These are phyloP conservation scores for Mycotypha africana DNA, from an alignment of 371 early-diverging fungal genomes.

Conservation along the genomic window DNA sequence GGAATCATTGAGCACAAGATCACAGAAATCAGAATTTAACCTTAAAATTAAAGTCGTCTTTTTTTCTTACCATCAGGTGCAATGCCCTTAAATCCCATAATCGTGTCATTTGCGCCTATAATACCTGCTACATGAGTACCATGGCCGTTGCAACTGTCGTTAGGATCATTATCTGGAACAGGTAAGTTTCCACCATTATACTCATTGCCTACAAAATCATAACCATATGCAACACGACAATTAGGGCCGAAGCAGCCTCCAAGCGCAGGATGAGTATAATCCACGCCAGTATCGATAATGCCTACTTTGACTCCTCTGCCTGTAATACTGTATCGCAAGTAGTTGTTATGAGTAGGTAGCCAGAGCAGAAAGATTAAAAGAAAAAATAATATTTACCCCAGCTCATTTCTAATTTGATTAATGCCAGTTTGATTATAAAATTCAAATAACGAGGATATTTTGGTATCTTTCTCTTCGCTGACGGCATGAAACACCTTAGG, in stretches of 20 bases:
- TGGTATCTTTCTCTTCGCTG: not conserved
- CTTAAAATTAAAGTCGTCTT: not conserved
- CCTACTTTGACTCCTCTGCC: slow-evolving; percentile 25
- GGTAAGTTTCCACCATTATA: slow-evolving; percentile 22
- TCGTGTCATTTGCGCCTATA: slow-evolving; percentile 48
- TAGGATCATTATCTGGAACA: slow-evolving; percentile 21
- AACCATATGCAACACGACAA: slow-evolving; percentile 59
- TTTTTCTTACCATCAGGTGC: slow-evolving; percentile 49
- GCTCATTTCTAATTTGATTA: slow-evolving; percentile 16
- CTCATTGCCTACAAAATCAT: slow-evolving; percentile 51
- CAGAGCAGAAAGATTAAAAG: no score
- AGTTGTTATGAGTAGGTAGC: no score
- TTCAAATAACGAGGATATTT: slow-evolving; percentile 16
- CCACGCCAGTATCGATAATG: slow-evolving; percentile 47
- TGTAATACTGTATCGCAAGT: slow-evolving; percentile 12
- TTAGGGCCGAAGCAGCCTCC: slow-evolving; percentile 64
- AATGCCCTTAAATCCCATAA: slow-evolving; percentile 46
- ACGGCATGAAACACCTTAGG: no score
- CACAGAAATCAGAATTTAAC: slow-evolving; percentile 10
- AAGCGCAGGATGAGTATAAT: slow-evolving; percentile 66
- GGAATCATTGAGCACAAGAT: no score
- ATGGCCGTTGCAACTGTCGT: slow-evolving; percentile 25
- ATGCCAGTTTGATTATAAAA: slow-evolving; percentile 33
- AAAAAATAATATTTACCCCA: slow-evolving; percentile 16
- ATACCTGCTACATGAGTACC: slow-evolving; percentile 48